These are phyloP conservation scores for Colletotrichum gloeosporioides DNA, from an alignment of 2,329 filamentous ascomycete genomes.

Conservation along the genomic window DNA sequence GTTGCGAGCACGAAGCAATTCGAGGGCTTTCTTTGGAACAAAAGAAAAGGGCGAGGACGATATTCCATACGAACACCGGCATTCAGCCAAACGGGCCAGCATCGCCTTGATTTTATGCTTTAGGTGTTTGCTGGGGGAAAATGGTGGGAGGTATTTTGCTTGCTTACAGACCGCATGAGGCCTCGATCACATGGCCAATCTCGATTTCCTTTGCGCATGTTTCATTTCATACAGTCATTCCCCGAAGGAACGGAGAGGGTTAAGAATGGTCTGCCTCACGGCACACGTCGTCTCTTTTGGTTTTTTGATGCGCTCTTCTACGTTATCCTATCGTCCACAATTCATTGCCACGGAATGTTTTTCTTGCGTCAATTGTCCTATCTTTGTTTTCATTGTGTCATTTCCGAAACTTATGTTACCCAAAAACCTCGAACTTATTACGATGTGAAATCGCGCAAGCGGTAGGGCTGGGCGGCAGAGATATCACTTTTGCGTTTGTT, in stretches of 20 bases:
- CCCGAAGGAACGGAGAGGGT: slow-evolving; percentile 23
- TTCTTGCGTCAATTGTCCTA: not conserved
- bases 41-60: not conserved
- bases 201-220: not conserved
- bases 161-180: slow-evolving; percentile 5
- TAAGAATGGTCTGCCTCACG: slow-evolving; percentile 42
- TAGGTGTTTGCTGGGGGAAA: slow-evolving; percentile 7
- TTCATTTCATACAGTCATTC: slow-evolving; percentile 21
- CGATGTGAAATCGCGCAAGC: slow-evolving; percentile 13
- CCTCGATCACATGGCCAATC: not conserved
- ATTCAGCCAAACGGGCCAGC: not conserved
- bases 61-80: not conserved
- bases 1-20: not conserved
- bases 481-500: not conserved
- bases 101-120: not conserved
- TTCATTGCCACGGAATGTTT: not conserved
- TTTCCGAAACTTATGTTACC: not conserved
- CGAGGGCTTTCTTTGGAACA: not conserved
- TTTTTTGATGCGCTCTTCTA: slow-evolving; percentile 10
- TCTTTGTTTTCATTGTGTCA: not conserved
- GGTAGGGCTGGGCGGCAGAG: slow-evolving; percentile 8
- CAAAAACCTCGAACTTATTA: slow-evolving; percentile 6
- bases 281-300: slow-evolving; percentile 30
- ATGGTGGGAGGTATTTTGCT: slow-evolving; percentile 11
- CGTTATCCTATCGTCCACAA: not conserved